phyloP scores from a whole-genome alignment of 2,329 filamentous ascomycete genomes.

The Fusarium euwallaceae region DNA sequence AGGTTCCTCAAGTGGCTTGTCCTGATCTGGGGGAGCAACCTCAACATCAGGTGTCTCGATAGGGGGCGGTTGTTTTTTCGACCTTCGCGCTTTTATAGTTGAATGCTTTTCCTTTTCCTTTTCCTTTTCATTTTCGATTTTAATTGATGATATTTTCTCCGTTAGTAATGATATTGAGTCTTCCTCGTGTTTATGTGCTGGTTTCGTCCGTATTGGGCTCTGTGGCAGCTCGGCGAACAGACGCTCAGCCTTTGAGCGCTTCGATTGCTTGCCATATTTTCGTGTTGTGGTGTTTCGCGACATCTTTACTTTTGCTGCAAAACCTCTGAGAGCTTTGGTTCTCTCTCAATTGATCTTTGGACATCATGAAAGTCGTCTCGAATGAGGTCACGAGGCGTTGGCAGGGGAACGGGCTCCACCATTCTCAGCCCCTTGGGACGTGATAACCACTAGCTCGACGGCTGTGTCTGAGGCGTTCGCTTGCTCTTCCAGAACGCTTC shows the following conservation, averaged over 20 bases:
- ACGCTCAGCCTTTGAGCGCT: constrained; percentile 61
- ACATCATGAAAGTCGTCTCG: constrained; percentile 12
- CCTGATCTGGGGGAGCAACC: constrained; percentile 8
- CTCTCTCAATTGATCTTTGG: background rate
- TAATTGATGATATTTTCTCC: constrained; percentile 51
- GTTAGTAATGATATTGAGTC: constrained; percentile 52
- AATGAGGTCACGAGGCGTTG: constrained; percentile 36
- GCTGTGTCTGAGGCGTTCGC: constrained; percentile 1
- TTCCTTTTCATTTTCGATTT: constrained; percentile 26
- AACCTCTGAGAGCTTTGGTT: background rate
- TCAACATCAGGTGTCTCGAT: constrained; percentile 28
- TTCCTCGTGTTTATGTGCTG: constrained; percentile 23
- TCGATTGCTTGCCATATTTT: constrained; percentile 66
- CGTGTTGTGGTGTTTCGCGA: constrained; percentile 58
- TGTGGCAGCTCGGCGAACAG: constrained; percentile 66
- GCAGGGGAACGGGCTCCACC: constrained; percentile 38
- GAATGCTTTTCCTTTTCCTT: constrained; percentile 27
- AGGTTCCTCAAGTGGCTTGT: background rate
- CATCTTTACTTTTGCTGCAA: constrained; percentile 54
- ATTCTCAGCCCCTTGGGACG: background rate
- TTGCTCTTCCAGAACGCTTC: background rate
- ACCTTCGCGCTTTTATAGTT: constrained; percentile 32
- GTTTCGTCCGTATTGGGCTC: constrained; percentile 58
- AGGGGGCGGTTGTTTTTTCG: constrained; percentile 11
- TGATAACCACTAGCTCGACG: background rate